phyloP scores from a whole-genome alignment of 2,329 filamentous ascomycete species.

The Fusarium sp. region DNA sequence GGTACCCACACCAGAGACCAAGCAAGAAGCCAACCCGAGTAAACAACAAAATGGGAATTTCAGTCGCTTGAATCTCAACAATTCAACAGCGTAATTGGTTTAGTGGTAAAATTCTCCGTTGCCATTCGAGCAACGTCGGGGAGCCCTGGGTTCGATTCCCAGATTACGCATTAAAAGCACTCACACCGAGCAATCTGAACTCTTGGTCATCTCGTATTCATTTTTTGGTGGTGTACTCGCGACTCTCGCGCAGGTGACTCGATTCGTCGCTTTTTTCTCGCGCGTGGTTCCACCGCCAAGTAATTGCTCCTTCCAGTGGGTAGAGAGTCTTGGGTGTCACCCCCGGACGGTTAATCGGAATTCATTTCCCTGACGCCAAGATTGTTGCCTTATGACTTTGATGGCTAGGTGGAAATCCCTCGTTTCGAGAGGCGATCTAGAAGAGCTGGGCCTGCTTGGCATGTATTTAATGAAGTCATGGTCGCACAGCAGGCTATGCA shows the following conservation, averaged over 20 bases:
- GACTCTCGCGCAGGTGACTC: too few relatives aligned
- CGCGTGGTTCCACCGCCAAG: too few relatives aligned
- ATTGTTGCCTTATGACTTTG: not conserved
- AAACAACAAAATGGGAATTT: not conserved
- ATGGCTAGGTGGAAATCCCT: too few relatives aligned
- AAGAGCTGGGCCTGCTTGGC: too few relatives aligned
- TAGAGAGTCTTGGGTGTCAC: too few relatives aligned
- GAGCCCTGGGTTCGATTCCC: constrained; percentile 35
- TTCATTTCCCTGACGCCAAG: not conserved
- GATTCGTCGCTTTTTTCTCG: too few relatives aligned
- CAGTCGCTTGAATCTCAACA: not conserved
- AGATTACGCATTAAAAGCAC: constrained; percentile 1
- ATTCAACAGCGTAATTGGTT: constrained; percentile 24
- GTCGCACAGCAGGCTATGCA: not conserved
- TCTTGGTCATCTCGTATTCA: not conserved
- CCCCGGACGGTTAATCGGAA: not conserved
- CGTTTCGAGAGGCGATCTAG: too few relatives aligned
- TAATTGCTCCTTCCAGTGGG: too few relatives aligned
- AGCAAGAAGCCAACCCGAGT: too few relatives aligned
- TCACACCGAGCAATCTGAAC: accelerated
- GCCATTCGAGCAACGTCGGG: constrained; percentile 26
- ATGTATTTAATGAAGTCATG: constrained; percentile 15
- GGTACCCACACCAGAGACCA: too few relatives aligned
- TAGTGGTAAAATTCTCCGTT: constrained; percentile 38
- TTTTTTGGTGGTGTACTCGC: not conserved